These are phyloP conservation scores for Pseudevernia furfuracea DNA, from an alignment of 495 filamentous ascomycete species.

Conservation along the genomic window DNA sequence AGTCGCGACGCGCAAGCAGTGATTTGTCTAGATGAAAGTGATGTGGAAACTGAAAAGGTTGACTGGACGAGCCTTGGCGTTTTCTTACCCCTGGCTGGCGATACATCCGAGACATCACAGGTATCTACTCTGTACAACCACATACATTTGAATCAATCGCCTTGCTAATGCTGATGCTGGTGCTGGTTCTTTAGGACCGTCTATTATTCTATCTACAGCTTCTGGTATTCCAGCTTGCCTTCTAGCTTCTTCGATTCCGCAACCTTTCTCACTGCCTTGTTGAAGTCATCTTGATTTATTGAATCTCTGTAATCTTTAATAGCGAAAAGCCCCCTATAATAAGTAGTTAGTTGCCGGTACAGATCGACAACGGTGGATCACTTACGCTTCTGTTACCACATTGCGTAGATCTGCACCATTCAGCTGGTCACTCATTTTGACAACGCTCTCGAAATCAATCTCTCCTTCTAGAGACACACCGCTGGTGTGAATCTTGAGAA, in stretches of 20 bases:
- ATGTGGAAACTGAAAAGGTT: background rate
- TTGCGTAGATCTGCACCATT: conserved; percentile 98
- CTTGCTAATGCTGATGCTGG: conserved; percentile 20
- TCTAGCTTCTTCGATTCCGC: conserved; percentile 97
- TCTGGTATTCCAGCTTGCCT: conserved; percentile 96
- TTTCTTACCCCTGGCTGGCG: conserved; percentile 1
- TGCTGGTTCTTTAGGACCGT: conserved; percentile 13
- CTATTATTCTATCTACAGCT: conserved; percentile 55
- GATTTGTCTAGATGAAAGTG: background rate
- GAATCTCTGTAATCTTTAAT: conserved; percentile 96
- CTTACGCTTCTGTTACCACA: conserved; percentile 97
- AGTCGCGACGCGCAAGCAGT: background rate
- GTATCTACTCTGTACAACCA: background rate
- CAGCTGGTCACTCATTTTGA: conserved; percentile 98
- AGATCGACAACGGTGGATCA: conserved; percentile 22
- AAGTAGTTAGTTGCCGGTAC: conserved; percentile 4
- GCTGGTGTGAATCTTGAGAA: conserved; percentile 94
- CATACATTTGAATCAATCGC: background rate
- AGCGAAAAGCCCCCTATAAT: conserved; percentile 75
- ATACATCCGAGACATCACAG: background rate
- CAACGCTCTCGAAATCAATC: conserved; percentile 97
- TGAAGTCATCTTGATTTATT: conserved; percentile 98
- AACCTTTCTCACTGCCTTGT: conserved; percentile 95
- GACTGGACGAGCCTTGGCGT: conserved; percentile 6
- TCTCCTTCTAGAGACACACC: conserved; percentile 85